Base-by-base conservation (phyloP, 2,329 filamentous ascomycete species). In the Parastagonospora avenae region DNA sequence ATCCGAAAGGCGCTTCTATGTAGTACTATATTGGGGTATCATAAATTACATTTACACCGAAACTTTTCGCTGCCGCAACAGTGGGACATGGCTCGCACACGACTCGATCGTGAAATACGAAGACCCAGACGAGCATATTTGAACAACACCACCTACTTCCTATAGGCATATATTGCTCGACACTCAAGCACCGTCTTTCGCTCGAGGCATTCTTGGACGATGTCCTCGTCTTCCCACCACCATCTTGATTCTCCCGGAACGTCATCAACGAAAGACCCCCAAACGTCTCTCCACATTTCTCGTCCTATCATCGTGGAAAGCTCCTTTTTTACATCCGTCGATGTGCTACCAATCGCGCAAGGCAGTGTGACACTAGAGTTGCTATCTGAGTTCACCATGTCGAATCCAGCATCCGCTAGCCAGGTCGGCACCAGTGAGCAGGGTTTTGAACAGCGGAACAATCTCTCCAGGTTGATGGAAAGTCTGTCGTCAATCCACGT, bases 401-500 rank as follows among this genome's bases (percentile, higher is more conserved):
- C 66, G 49, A 87, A 78, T 0, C 78, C 78, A 1, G 81, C 83
- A 24, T 84, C 80, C 0, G 75, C 76, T 12, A 89, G 75, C 82
- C 85, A 87, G 27, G 77, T 71, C 0, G 85, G 82, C 36, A 90
- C 80, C 2, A 84, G 71, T 8, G 78, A 78, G 32, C 78, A 83
- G 0, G 87, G 87, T 46, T 81, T 84, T 4, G 79, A 80, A 59
- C 85, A 88, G 8, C 83, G 79, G 48, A 83, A 86, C 12, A 80
- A 74, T 16, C 77, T 76, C 62, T 86, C 82, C 0, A 90, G 71
- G 49, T 85, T 86, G 6, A 82, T 67, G 2, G 87, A 67, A 0
- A 90, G 74, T 44, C 87, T 77, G 3, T 82, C 77, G 37, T 87
- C 83, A 2, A 90, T 74, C 87, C 87, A 90, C 1, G 75, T 68